A percentile compares a stretch with the other conserved stretches of the same genome.
These are phyloP conservation scores for Psophocarpus tetragonolobus DNA, from an alignment of 306 rosid species.

Conservation along the genomic window DNA sequence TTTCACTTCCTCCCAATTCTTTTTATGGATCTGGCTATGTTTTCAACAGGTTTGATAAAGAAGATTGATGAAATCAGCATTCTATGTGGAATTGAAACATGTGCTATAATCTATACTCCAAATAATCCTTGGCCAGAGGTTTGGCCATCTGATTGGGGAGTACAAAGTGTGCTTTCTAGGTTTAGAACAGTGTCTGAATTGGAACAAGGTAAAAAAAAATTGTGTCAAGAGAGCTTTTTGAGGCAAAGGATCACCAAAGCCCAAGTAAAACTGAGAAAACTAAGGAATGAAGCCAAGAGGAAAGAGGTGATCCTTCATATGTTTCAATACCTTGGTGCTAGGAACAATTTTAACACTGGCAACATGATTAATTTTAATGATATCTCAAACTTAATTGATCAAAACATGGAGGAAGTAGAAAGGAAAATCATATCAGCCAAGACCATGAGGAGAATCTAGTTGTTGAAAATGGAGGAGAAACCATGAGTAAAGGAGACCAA, in stretches of 20 bases:
- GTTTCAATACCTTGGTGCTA: slow-evolving; percentile 20
- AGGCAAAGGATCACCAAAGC: slow-evolving; percentile 14
- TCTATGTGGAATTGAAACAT: slow-evolving; percentile 35
- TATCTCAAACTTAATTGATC: slow-evolving; percentile 26
- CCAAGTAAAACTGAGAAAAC: slow-evolving; percentile 17
- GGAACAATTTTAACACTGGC: not conserved
- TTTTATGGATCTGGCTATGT: not conserved
- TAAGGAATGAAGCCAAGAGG: not conserved
- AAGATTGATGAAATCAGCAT: slow-evolving; percentile 18
- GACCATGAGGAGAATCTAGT: not conserved
- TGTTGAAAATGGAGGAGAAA: too few species aligned
- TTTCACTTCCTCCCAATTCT: not conserved
- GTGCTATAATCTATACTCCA: slow-evolving; percentile 33
- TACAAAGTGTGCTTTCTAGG: not conserved
- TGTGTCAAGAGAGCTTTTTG: slow-evolving; percentile 32
- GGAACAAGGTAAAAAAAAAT: slow-evolving; percentile 29
- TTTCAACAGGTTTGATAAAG: slow-evolving; percentile 9
- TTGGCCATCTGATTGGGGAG: slow-evolving; percentile 33
- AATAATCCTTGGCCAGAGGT: slow-evolving; percentile 30
- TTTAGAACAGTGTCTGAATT: not conserved
- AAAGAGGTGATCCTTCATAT: slow-evolving; percentile 25
- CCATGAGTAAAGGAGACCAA: too few species aligned
- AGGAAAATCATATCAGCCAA: not conserved
- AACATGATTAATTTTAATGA: slow-evolving; percentile 18
- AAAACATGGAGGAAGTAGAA: not conserved